Evolutionary conservation across 2,329 filamentous ascomycete species (phyloP), one percentile per base, ranked within the genome.

Genomic region (Atkinsonella texensis): DNA sequence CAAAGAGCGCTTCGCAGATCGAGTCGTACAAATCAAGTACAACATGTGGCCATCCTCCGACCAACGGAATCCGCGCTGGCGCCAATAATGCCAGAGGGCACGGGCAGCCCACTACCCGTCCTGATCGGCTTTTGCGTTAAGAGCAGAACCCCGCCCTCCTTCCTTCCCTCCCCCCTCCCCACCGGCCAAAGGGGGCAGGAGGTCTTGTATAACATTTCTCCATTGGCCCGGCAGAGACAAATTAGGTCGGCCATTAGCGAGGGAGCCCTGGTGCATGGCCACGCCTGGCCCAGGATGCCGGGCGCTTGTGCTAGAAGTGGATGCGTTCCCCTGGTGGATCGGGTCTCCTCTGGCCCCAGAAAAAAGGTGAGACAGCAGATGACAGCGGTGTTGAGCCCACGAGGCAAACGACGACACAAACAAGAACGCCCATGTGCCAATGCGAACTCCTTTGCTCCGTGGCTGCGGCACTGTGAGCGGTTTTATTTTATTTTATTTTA

Each of bases 181-280:
- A 42, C n/a, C 17, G 28, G 39, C 47, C 47, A 20, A 49, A 49
- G 20, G 43, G 18, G 47, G 47, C 47, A 49, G 32, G 20, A 32
- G 13, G 39, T 6, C 12, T 15, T 12, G 23, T 3, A 10, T 10
- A 15, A 20, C 39, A 40, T 18, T 2, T 35, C 17, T 18, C 42
- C 13, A 49, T 49, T 49, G 39, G 47, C 10, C 40, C 40, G 17
- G 18, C 18, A 12, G n/a, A 11, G 40, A 17, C n/a, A 15, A 20
- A 5, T 17, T 42, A 42, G 40, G 40, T 13, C 11, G 17, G 11
- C 17, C 40, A 17, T 9, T 23, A 23, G 39, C 18, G 46, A 41
- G 32, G 45, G 46, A 40, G 23, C 35, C 46, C 40, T 23, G 20
- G 20, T 23, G 20, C 20, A 2, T 23, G 20, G 20, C 20, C n/a